Base-by-base conservation (phyloP, 2,329 filamentous ascomycete species). In the Thermomyces lanuginosus region DNA sequence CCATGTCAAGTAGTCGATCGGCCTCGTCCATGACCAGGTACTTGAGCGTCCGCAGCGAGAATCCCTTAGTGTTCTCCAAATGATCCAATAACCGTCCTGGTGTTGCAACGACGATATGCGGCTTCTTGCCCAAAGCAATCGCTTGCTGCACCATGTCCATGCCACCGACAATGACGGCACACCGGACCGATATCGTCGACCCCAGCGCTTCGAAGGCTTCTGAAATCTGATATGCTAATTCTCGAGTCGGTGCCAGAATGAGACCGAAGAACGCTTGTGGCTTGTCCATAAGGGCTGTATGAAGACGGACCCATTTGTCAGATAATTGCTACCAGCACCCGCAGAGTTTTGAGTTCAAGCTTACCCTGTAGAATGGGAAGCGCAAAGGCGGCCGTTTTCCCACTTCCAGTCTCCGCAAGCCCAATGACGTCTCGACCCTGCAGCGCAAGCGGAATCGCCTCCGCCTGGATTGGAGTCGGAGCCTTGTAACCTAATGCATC, bases 21-120 rank as follows among this genome's bases (percentile, higher is more conserved):
- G 86, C 86, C 57, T 93, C 86, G 46, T 93, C 86, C 70, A 95
- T 83, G 35, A 93, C 84, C 3, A 95, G 62, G 46, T 86, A 92
- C 45, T 84, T 84, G 19, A 93, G 61, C 3, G 68, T 66, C 16
- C 77, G 69, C 25, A 95, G 59, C 2, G 77, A 84, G 55, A 98
- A 95, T 7, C 89, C 86, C 53, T 92, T 93, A 2, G 89, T 98
- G 55, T 92, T 92, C 49, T 95, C 83, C 6, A 95, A 60, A 42
- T 98, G 89, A 44, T 95, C 89, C 4, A 93, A 63, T 12, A 93
- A 60, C 30, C 86, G 72, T 27, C 84, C 86, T 0, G 86, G 86
- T 0, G 86, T 93, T 1, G 86, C 86, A 20, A 95, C 84, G 12
- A 95, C 63, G 13, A 98, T 75, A 45, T 98, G 89, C 5, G 89